Evolutionary conservation across 345 rosid species (phyloP).

Genomic region (Eucalyptus brandiana): DNA sequence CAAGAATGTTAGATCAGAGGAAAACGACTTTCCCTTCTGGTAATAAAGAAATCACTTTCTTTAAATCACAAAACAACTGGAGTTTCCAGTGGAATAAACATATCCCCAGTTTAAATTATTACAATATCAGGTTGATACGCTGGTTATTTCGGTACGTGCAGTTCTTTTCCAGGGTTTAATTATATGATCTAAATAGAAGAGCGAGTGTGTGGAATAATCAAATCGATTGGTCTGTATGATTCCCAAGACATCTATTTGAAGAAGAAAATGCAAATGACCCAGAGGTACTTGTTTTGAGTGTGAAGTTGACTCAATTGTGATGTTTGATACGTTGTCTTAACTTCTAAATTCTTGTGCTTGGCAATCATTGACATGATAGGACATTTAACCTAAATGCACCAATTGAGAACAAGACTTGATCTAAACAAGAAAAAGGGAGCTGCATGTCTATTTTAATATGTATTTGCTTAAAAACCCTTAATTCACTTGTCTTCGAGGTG

Average conservation of each 20-base stretch:
- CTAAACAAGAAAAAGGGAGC: not conserved
- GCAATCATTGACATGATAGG: not conserved
- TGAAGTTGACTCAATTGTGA: not conserved
- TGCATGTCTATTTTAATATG: not conserved
- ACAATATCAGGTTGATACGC: too few species aligned
- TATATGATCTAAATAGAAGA: not conserved
- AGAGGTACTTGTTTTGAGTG: not conserved
- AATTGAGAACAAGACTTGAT: not conserved
- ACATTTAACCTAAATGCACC: not conserved
- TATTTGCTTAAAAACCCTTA: not conserved
- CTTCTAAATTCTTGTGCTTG: not conserved
- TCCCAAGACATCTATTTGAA: not conserved
- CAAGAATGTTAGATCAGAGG: not conserved
- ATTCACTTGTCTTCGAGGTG: not conserved
- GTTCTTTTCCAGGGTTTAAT: too few species aligned
- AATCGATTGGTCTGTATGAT: not conserved
- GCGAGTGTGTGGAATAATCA: not conserved
- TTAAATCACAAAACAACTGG: not conserved
- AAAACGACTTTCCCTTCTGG: accelerated
- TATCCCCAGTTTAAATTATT: not conserved
- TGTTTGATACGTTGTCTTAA: not conserved
- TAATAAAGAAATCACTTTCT: not conserved
- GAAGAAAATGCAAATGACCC: not conserved
- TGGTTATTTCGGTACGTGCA: accelerated
- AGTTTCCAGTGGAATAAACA: not conserved